Evolutionary conservation across 2,329 filamentous ascomycete genomes (phyloP), one percentile per base, ranked within the genome.

Genomic region (Bisporella sp.): DNA sequence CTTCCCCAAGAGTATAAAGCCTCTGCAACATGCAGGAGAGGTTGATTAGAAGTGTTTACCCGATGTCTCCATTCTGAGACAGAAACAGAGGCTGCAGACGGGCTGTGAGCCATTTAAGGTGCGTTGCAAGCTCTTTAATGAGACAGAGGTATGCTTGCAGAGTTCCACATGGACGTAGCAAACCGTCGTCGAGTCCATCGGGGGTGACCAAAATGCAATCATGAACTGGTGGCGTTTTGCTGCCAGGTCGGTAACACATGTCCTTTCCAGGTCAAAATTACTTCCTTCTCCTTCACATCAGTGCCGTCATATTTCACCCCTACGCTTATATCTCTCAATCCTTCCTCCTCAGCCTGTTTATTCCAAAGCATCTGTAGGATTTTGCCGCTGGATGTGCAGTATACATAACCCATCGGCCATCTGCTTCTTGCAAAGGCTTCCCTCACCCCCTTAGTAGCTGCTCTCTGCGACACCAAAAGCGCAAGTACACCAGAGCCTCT

Each of bases 401-500:
- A 79, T 30, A 87, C 67, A 60, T 82, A 95, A 0, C 83, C 82
- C 73, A 96, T 78, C 1, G 89, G 87, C 71, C 78, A 82, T 37
- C 71, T 67, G 62, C 85, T 87, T 51, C 80, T 71, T 4, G 76
- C 76, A 57, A 96, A 63, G 29, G 88, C 82, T 45, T 89, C 82
- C 51, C 87, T 72, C 3, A 95, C 82, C 1, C 91, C 92, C 62
- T 81, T 86, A 0, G 90, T 95, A 32, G 89, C 86, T 48, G 81
- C 74, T 54, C 77, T 74, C 55, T 84, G 81, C 4, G 81, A 78
- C 29, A 87, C 84, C 48, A 96, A 68, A 12, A 96, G 62, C 0
- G 82, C 91, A 33, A 96, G 65, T 5, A 87, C 81, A 11, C 77
- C 75, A 1, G 72, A 65, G 0, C 77, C 79, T 48, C 81, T 74